Evolutionary conservation across 805 yeast species (phyloP).

Genomic region (Teunomyces lycoperdinae): DNA sequence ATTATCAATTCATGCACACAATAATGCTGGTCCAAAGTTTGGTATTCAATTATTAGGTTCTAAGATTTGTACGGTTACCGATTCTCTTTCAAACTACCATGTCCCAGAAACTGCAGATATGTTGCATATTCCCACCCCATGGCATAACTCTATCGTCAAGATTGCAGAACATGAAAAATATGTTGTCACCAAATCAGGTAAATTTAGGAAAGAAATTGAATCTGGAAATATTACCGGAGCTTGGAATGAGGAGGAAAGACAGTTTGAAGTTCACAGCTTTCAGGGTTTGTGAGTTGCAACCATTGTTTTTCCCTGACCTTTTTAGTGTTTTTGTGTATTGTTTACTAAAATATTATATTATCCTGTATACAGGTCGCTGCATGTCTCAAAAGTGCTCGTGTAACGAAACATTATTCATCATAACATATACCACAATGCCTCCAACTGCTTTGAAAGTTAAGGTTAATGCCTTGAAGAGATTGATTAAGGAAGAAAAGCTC

Average conservation of each 20-base stretch:
- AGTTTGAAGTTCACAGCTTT: neutral
- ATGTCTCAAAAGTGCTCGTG: neutral
- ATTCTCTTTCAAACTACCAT: constrained; percentile 38
- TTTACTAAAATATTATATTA: neutral
- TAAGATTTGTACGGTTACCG: constrained; percentile 44
- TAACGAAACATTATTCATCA: neutral
- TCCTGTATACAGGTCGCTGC: neutral
- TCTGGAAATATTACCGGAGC: constrained; percentile 18
- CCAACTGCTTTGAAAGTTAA: constrained; percentile 73
- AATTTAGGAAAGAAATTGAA: constrained; percentile 5
- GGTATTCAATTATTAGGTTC: constrained; percentile 49
- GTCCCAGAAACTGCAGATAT: constrained; percentile 48
- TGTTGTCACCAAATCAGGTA: constrained; percentile 22
- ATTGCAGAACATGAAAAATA: constrained; percentile 32
- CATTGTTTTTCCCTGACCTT: neutral
- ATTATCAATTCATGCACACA: constrained; percentile 61
- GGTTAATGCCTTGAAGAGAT: constrained; percentile 62
- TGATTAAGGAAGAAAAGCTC: constrained; percentile 62
- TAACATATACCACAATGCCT: constrained; percentile 42
- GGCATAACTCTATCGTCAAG: constrained; percentile 57
- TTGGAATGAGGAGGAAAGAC: constrained; percentile 18
- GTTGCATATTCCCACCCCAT: constrained; percentile 64
- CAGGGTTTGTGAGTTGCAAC: neutral
- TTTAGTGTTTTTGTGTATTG: constrained; percentile 1
- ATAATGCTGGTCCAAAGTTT: constrained; percentile 57